phyloP scores from a whole-genome alignment of 1,284 basidiomycete genomes.

The Trametes sp. region DNA sequence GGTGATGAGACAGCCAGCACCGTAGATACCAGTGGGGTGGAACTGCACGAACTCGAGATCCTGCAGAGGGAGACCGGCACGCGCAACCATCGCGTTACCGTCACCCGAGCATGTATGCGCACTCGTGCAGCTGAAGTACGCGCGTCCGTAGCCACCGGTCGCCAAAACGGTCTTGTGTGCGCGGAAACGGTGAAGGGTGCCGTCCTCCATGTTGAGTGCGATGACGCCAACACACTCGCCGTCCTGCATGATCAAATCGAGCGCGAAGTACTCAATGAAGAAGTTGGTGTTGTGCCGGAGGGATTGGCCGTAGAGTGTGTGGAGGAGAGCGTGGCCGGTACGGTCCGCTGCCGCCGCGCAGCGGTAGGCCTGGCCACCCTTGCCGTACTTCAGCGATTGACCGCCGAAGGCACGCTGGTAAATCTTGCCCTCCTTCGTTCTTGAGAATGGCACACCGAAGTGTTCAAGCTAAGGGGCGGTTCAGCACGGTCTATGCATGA shows the following conservation, averaged over 20 bases:
- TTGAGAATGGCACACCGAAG: conserved; percentile 98
- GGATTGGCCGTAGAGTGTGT: conserved; percentile 99
- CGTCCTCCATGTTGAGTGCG: conserved; percentile 99
- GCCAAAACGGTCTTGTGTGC: conserved; percentile 98
- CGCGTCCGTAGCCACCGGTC: conserved; percentile 97
- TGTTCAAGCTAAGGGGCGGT: conserved; percentile 84
- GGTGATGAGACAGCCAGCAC: conserved; percentile 98
- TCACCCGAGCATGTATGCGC: conserved; percentile 99
- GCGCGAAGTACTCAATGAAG: conserved; percentile 99
- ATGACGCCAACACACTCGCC: conserved; percentile 99
- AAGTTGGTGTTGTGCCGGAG: conserved; percentile 99
- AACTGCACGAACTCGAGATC: conserved; percentile 99
- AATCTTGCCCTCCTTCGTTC: conserved; percentile 99
- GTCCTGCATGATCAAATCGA: conserved; percentile 98
- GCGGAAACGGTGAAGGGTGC: conserved; percentile 98
- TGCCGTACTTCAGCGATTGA: conserved; percentile 96
- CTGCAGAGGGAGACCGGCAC: conserved; percentile 96
- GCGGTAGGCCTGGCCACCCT: conserved; percentile 99
- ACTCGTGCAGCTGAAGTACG: conserved; percentile 99
- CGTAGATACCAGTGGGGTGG: conserved; percentile 99
- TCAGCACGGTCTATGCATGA: background rate
- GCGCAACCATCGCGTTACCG: conserved; percentile 98
- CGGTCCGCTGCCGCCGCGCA: conserved; percentile 99
- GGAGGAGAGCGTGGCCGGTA: conserved; percentile 98
- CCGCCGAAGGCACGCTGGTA: conserved; percentile 99